Conservation (phyloP, 2,329 filamentous ascomycete species). For the Sclerotinia subarctica region DNA sequence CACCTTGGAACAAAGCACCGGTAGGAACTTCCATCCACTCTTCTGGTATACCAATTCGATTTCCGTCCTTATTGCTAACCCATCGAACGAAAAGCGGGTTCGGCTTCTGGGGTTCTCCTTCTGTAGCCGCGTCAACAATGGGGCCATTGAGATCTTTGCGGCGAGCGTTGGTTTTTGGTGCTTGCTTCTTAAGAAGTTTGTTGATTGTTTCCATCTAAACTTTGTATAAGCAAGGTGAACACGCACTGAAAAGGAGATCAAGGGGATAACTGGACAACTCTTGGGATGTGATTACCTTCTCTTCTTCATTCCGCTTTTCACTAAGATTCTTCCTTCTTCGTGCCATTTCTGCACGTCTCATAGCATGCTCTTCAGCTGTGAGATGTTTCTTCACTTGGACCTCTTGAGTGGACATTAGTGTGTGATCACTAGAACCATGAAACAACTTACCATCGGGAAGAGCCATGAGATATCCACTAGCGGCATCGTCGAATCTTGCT, state of each 20-base stretch:
- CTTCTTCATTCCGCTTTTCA: conserved; percentile 75
- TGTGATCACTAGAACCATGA: not conserved
- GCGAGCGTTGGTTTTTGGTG: conserved; percentile 65
- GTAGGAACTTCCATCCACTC: conserved; percentile 64
- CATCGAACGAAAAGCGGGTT: conserved; percentile 66
- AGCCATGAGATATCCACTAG: conserved; percentile 44
- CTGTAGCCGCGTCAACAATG: conserved; percentile 48
- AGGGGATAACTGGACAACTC: conserved; percentile 9
- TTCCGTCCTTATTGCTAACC: conserved; percentile 65
- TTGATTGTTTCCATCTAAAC: conserved; percentile 83
- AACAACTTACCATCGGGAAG: conserved; percentile 41
- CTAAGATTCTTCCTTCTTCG: conserved; percentile 69
- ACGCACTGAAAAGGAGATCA: not conserved
- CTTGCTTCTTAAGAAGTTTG: conserved; percentile 82
- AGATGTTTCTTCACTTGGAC: conserved; percentile 71
- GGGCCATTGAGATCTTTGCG: conserved; percentile 40
- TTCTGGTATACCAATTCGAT: conserved; percentile 59
- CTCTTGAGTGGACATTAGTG: conserved; percentile 43
- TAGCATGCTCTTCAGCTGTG: conserved; percentile 69
- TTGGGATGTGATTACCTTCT: conserved; percentile 52
- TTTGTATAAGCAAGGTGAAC: not conserved
- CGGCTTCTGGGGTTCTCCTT: conserved; percentile 48
- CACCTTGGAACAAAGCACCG: conserved; percentile 54
- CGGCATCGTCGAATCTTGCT: conserved; percentile 53
- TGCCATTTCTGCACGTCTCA: conserved; percentile 72